Conservation (phyloP, 129 eudicot genomes). For the Flaveria linearis region DNA sequence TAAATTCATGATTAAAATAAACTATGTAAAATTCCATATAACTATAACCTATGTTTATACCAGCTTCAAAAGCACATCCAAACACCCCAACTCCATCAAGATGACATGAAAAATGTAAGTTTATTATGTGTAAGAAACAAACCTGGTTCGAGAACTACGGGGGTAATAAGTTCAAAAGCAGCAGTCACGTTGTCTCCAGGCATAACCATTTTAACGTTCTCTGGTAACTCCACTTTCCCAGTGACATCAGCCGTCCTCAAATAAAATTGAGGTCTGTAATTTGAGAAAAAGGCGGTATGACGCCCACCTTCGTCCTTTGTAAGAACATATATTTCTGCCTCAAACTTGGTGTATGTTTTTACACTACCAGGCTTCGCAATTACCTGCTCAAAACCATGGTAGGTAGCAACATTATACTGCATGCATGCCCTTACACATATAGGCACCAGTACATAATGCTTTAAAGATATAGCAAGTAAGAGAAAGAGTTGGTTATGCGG, state of each 20-base stretch:
- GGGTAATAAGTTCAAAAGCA: conserved; percentile 69
- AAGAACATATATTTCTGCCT: conserved; percentile 81
- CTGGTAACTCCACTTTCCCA: conserved; percentile 91
- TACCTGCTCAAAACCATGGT: conserved; percentile 46
- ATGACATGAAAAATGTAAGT: background rate
- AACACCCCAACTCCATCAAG: background rate
- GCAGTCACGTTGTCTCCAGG: conserved; percentile 98
- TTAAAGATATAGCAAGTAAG: background rate
- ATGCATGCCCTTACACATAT: background rate
- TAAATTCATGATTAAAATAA: too few relatives aligned
- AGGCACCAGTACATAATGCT: background rate
- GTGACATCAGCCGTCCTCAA: conserved; percentile 88
- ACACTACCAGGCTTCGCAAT: conserved; percentile 74
- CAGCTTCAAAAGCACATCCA: background rate
- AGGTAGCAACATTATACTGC: background rate
- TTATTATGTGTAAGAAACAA: background rate
- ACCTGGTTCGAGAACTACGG: conserved; percentile 90
- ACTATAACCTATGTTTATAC: background rate
- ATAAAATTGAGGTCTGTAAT: conserved; percentile 83
- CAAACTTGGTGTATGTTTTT: conserved; percentile 75
- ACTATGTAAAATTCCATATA: background rate
- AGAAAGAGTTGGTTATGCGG: too few relatives aligned
- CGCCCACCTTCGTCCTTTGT: conserved; percentile 98
- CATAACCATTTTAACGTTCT: conserved; percentile 92
- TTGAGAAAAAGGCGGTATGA: conserved; percentile 88